These are phyloP conservation scores for Globisporangium alternatum DNA, from an alignment of 352 stramenopile species.

Conservation along the genomic window DNA sequence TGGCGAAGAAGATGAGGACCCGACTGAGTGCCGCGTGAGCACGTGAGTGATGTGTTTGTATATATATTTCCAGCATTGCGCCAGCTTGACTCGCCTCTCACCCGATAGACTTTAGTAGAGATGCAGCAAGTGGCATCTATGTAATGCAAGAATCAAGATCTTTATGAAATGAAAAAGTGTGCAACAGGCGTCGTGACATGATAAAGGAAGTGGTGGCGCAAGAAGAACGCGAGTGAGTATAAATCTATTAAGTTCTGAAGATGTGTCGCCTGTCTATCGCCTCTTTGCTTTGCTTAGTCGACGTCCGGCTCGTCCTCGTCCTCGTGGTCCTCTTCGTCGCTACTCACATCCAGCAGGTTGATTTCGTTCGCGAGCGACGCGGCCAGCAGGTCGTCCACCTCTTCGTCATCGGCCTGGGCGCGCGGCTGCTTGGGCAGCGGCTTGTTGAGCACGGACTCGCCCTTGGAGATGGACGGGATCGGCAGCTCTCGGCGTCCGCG, in stretches of 20 bases:
- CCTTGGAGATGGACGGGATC: slow-evolving; percentile 5
- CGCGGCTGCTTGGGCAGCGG: slow-evolving; percentile 27
- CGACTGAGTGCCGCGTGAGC: slow-evolving; percentile 9
- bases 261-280: neutral
- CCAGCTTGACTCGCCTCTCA: slow-evolving; percentile 1
- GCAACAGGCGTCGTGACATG: neutral
- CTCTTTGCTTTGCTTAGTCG: slow-evolving; percentile 27
- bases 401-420: slow-evolving; percentile 40
- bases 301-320: slow-evolving; percentile 40
- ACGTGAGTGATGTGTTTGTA: slow-evolving; percentile 12
- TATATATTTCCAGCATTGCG: slow-evolving; percentile 15
- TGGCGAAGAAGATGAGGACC: slow-evolving; percentile 7
- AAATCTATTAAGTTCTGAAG: slow-evolving; percentile 10
- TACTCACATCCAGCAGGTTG: slow-evolving; percentile 76
- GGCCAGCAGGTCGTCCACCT: slow-evolving; percentile 68
- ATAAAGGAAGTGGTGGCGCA: slow-evolving; percentile 4
- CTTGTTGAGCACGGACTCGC: slow-evolving; percentile 31
- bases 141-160: slow-evolving; percentile 11
- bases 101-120: slow-evolving; percentile 10
- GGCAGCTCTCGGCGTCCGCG: slow-evolving; percentile 15
- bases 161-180: neutral
- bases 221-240: neutral
- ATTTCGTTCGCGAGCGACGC: slow-evolving; percentile 66
- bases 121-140: neutral
- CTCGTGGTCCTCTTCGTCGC: slow-evolving; percentile 74